Evolutionary conservation across 1,139 yeast species (phyloP), one percentile per base, ranked within the genome.

Genomic region (Saccharomyces hybrid): DNA sequence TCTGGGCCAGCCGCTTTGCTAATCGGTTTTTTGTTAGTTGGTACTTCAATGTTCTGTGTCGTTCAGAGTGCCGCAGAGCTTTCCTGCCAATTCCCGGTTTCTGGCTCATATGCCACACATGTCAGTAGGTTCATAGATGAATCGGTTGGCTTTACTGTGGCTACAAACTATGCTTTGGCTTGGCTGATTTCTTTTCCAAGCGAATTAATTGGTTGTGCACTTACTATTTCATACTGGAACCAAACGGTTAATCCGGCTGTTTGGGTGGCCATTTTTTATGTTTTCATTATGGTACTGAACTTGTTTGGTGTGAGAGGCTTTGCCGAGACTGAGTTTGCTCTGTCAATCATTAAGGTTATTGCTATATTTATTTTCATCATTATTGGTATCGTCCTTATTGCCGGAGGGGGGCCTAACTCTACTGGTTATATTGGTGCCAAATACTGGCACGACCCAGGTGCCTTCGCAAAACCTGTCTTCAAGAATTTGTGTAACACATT

Each of bases 121-220:
- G 80, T 85, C 52, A 78, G 85, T 3, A 75, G 88, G 59, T 85
- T 85, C 61, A 75, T 84, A 50, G 86, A 83, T 61, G 83, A 85
- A 6, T 78, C 88, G 13, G 80, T 85, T 77, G 91, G 91, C 52
- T 88, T 87, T 67, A 85, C 88, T 46, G 80, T 79, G 75, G 88
- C 87, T 42, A 82, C 84, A 80, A 83, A 83, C 69, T 85, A 85
- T 65, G 83, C 85, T 57, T 64, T 85, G 57, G 84, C 83, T 69
- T 84, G 90, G 90, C 74, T 84, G 38, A 78, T 84, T 52, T 83
- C 83, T 29, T 68, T 85, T 55, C 91, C 93, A 6, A 72, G 84
- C 59, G 91, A 85, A 69, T 76, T 85, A 60, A 89, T 84, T 56
- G 88, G 90, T 27, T 83, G 87, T 42, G 79, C 89, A 4, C 74